Percentiles rank a stretch among this genome's conserved stretches.
These are phyloP conservation scores for Iris macrosiphon DNA, from an alignment of 106 monocot species.

Conservation along the genomic window DNA sequence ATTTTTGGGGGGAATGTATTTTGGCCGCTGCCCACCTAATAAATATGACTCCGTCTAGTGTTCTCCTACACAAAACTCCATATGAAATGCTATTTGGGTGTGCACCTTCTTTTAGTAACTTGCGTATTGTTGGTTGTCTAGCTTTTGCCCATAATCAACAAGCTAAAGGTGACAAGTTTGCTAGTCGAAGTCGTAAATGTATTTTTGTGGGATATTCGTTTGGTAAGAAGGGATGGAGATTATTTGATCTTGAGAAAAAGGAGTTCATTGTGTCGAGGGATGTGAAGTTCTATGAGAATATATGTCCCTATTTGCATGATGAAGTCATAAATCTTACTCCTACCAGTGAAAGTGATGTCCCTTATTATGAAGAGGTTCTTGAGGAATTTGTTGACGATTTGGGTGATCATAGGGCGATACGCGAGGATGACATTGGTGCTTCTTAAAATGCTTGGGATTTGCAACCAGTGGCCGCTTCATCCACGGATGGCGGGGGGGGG, in stretches of 20 bases:
- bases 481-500: background rate
- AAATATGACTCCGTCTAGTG: background rate
- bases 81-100: background rate
- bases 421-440: background rate
- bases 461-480: background rate
- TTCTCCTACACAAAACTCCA: background rate
- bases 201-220: background rate
- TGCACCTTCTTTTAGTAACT: background rate
- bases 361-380: background rate
- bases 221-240: background rate
- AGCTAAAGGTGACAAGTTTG: background rate
- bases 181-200: background rate
- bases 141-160: background rate
- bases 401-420: background rate
- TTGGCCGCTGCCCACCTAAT: background rate
- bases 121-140: background rate
- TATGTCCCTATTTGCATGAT: background rate
- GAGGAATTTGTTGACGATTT: background rate
- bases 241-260: background rate
- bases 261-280: background rate
- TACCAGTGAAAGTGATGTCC: background rate
- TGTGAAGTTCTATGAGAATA: background rate
- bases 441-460: background rate
- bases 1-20: slow-evolving; percentile 2
- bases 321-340: background rate